Evolutionary conservation across 768 basidiomycete species (phyloP).

Genomic region (Boletus vinaceobasis): DNA sequence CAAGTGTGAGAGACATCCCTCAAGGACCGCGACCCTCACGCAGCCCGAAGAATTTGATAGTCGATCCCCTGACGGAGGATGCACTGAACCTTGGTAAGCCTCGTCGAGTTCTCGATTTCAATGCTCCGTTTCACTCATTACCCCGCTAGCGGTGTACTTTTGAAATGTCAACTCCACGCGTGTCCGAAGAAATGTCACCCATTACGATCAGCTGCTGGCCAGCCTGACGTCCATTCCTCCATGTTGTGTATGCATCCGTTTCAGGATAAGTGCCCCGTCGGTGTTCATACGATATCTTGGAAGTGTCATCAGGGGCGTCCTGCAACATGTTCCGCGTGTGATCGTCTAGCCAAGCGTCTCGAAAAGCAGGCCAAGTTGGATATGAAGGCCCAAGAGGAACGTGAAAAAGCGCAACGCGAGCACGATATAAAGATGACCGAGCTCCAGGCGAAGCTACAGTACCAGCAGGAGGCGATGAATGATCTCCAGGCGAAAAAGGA

Average conservation of each 20-base stretch:
- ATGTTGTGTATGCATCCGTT: constrained; percentile 44
- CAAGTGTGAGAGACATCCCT: constrained; percentile 53
- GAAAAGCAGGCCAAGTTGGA: constrained; percentile 41
- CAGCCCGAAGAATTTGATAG: constrained; percentile 48
- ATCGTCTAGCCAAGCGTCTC: constrained; percentile 37
- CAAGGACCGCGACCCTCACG: constrained; percentile 35
- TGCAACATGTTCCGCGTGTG: constrained; percentile 44
- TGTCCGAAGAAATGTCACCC: constrained; percentile 68
- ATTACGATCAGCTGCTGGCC: constrained; percentile 43
- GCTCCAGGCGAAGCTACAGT: constrained; percentile 40
- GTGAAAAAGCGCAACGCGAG: constrained; percentile 42
- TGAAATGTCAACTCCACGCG: constrained; percentile 34
- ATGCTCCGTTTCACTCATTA: not conserved
- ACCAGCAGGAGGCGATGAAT: constrained; percentile 26
- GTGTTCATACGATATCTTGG: constrained; percentile 43
- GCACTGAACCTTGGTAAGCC: constrained; percentile 54
- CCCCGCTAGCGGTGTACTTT: constrained; percentile 7
- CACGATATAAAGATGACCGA: constrained; percentile 43
- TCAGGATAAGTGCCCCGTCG: constrained; percentile 37
- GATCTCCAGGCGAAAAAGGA: constrained; percentile 42
- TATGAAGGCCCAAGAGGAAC: constrained; percentile 39
- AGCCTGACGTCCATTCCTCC: constrained; percentile 16
- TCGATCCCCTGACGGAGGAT: constrained; percentile 62
- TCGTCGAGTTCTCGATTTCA: not conserved
- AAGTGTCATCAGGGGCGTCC: constrained; percentile 44